Conservation (phyloP, 441 rosid species). For the Brassica balearica region DNA sequence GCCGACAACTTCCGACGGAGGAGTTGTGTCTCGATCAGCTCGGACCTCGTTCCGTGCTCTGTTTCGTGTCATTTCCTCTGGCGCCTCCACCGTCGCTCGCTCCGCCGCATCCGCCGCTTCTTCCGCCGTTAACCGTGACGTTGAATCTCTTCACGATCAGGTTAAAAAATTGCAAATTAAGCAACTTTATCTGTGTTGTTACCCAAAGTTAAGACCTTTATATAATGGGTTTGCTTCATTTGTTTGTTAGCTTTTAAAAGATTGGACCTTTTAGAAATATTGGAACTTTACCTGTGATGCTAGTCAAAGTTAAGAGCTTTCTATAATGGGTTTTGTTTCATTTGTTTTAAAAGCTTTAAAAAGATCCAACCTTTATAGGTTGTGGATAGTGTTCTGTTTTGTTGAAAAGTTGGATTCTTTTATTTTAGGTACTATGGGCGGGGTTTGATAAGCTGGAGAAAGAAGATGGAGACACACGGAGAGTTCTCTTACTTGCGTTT, state of each 20-base stretch:
- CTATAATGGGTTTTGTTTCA: background rate
- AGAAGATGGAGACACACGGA: constrained; percentile 55
- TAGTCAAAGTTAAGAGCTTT: background rate
- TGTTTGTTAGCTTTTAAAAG: background rate
- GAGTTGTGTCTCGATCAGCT: constrained; percentile 59
- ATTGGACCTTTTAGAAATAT: background rate
- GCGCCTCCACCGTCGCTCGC: constrained; percentile 92
- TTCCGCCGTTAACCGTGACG: constrained; percentile 73
- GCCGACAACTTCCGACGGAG: constrained; percentile 42
- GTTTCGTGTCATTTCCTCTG: constrained; percentile 80
- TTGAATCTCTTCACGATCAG: constrained; percentile 68
- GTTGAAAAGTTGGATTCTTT: constrained; percentile 8
- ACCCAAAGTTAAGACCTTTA: background rate
- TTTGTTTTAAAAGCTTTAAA: background rate
- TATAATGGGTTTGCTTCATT: constrained; percentile 7
- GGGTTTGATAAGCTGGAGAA: constrained; percentile 92
- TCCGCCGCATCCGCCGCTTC: constrained; percentile 88
- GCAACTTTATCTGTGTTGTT: background rate
- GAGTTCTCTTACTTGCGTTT: constrained; percentile 78
- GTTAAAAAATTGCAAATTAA: constrained; percentile 41
- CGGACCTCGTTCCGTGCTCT: constrained; percentile 80
- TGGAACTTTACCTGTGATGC: no score
- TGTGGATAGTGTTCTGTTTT: background rate
- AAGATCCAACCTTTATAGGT: background rate
- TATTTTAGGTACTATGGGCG: constrained; percentile 76